Evolutionary conservation across 1,284 basidiomycete genomes (phyloP).

Genomic region (Chiua sp.): DNA sequence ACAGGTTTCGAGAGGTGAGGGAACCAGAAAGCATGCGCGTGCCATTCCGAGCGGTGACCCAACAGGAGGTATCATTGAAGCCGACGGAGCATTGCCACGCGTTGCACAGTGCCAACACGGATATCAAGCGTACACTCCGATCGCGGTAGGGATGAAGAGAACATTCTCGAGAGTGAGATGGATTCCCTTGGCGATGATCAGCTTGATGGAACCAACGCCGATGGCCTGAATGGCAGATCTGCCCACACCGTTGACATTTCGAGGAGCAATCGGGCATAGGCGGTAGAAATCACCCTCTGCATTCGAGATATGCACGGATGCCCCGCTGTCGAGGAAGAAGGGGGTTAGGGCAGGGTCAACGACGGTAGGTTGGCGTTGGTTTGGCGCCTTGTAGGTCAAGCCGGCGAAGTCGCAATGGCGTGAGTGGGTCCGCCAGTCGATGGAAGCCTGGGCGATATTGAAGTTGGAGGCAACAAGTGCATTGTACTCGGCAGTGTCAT

Average conservation of each 20-base stretch:
- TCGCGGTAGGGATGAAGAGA: conserved; percentile 30
- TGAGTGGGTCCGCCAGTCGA: neutral
- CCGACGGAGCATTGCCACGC: neutral
- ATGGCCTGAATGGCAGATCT: conserved; percentile 37
- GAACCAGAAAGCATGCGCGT: neutral
- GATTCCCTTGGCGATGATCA: conserved; percentile 25
- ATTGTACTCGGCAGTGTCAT: neutral
- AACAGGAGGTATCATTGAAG: neutral
- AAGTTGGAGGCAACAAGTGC: neutral
- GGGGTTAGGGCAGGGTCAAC: neutral
- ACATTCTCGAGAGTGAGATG: conserved; percentile 27
- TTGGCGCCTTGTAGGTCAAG: neutral
- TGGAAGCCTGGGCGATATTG: neutral
- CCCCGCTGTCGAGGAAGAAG: conserved; percentile 40
- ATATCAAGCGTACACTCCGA: conserved; percentile 34
- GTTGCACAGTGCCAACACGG: conserved; percentile 18
- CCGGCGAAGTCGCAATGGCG: neutral
- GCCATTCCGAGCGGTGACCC: neutral
- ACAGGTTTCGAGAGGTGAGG: neutral
- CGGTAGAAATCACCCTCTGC: conserved; percentile 32
- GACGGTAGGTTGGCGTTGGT: neutral
- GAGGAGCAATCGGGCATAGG: conserved; percentile 30
- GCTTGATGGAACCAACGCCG: conserved; percentile 37
- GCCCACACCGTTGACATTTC: conserved; percentile 36
- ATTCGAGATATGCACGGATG: conserved; percentile 36